Conservation (phyloP, 305 asterid species). For the Salvia sclarea region DNA sequence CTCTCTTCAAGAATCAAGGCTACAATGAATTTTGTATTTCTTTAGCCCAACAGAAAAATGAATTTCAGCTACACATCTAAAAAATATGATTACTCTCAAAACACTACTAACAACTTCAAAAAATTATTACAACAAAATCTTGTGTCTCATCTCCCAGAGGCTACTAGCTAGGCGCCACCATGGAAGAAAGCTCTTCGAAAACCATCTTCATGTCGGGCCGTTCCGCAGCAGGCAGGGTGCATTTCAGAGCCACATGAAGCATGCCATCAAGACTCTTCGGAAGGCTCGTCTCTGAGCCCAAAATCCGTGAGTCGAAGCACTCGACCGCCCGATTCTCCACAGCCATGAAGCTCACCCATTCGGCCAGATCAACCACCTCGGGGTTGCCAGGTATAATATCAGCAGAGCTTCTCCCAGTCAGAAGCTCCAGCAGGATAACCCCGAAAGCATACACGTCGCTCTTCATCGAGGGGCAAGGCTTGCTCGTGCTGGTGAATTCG, state of each 20-base stretch:
- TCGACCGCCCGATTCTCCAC: conserved; percentile 53
- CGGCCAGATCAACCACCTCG: conserved; percentile 61
- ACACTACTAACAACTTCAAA: conserved; percentile 23
- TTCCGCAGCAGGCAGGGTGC: conserved; percentile 74
- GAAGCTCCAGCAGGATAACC: conserved; percentile 64
- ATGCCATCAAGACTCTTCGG: conserved; percentile 43
- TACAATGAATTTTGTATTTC: neutral
- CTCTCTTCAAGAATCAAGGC: neutral
- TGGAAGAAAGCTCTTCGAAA: conserved; percentile 58
- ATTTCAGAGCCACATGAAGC: conserved; percentile 66
- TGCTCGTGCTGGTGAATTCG: conserved; percentile 70
- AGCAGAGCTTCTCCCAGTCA: conserved; percentile 69
- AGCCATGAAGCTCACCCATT: conserved; percentile 73
- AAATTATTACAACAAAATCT: too few species aligned
- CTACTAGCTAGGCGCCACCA: conserved; percentile 42
- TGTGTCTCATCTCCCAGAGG: conserved; percentile 27
- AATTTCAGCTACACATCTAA: conserved; percentile 15
- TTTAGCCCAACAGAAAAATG: conserved; percentile 5
- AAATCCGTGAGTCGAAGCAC: conserved; percentile 54
- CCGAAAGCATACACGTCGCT: conserved; percentile 88
- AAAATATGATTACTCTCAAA: conserved; percentile 5
- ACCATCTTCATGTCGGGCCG: conserved; percentile 74
- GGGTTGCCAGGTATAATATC: conserved; percentile 57
- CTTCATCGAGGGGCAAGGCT: conserved; percentile 80
- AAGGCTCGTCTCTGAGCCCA: conserved; percentile 30